Percentiles rank a stretch among this genome's conserved stretches.
phyloP scores from a whole-genome alignment of 176 grass and related monocot genomes.

The Triticum dicoccoides region DNA sequence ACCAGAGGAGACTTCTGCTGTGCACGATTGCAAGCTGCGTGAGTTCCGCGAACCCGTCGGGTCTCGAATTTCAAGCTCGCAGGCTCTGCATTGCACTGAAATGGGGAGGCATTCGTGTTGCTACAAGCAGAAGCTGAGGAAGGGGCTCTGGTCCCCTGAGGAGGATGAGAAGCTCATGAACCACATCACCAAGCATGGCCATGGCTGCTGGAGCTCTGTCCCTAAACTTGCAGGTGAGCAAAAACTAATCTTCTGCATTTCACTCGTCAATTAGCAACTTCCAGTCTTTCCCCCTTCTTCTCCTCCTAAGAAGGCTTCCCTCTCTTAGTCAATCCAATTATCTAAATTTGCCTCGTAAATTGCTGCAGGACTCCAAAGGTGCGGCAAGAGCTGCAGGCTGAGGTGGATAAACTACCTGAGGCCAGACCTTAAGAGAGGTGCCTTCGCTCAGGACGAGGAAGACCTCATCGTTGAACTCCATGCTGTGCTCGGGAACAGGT shows the following conservation, averaged over 20 bases:
- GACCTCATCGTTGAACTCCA: slow-evolving; percentile 77
- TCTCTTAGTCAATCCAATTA: slow-evolving; percentile 8
- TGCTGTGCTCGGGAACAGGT: slow-evolving; percentile 75
- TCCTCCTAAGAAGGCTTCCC: not conserved
- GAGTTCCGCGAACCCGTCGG: slow-evolving; percentile 13
- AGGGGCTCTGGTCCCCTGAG: slow-evolving; percentile 82
- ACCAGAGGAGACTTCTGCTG: not conserved
- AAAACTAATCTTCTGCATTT: not conserved
- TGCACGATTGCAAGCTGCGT: slow-evolving; percentile 4
- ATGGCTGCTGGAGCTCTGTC: slow-evolving; percentile 83
- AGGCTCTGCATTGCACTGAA: slow-evolving; percentile 39
- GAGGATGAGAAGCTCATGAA: slow-evolving; percentile 80
- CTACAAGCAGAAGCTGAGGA: slow-evolving; percentile 78
- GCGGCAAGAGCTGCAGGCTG: slow-evolving; percentile 82
- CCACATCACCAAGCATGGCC: slow-evolving; percentile 65
- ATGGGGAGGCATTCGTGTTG: slow-evolving; percentile 87
- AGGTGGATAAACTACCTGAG: slow-evolving; percentile 94
- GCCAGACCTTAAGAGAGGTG: slow-evolving; percentile 81
- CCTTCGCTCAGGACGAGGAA: slow-evolving; percentile 71
- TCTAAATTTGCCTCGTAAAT: slow-evolving; percentile 14
- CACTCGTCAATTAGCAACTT: not conserved
- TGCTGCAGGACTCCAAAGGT: slow-evolving; percentile 75
- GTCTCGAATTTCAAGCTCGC: slow-evolving; percentile 14
- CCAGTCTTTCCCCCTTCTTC: not conserved
- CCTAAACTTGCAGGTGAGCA: slow-evolving; percentile 69